Evolutionary conservation across 805 yeast genomes (phyloP), one percentile per base, ranked within the genome.

Genomic region (Metschnikowia corniflorae): DNA sequence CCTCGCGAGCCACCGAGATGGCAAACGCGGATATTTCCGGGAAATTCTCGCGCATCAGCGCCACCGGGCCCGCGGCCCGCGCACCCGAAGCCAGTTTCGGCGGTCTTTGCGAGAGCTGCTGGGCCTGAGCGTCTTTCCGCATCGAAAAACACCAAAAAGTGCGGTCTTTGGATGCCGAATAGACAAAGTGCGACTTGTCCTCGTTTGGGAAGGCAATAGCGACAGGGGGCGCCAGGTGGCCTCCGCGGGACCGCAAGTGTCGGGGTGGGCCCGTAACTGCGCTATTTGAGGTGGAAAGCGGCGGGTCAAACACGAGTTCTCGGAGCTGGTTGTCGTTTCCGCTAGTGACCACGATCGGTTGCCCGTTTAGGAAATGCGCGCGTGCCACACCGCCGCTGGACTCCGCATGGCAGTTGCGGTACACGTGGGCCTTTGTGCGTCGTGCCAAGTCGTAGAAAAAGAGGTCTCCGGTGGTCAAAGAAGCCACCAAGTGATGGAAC

Each of bases 61-160:
- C 61, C 9, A 66, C 65, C 6, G 65, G 57, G n/a, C 89, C 88
- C 5, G 75, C 83, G 35, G 67, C 63, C 47, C 83, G 51, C 39
- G 58, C 60, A 17, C 46, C 53, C 35, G 50, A 52, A 30, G 45
- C 49, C 3, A 54, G 34, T 31, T 64, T 72, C 7, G 66, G 70
- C 15, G 75, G 65, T 47, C 84, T 76, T 61, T 89, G 97, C 0
- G 97, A 88, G 53, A 93, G 65, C 56, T 88, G 94, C 54, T 86
- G 96, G 4, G 95, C 86, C 62, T 93, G 99, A 0, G 97, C 94
- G 60, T 93, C 97, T 58, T 93, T 93, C 51, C 97, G 75, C 35
- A 93, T 68, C 1, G 97, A 89, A 53, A 93, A 91, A 7, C 78
- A 74, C 97, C 97, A 93, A 49, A 94, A 72, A 2, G 95, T 73